Percentiles rank a stretch among this genome's conserved stretches.
phyloP scores from a whole-genome alignment of 129 eudicot species.

The Pseudognaphalium luteoalbum region DNA sequence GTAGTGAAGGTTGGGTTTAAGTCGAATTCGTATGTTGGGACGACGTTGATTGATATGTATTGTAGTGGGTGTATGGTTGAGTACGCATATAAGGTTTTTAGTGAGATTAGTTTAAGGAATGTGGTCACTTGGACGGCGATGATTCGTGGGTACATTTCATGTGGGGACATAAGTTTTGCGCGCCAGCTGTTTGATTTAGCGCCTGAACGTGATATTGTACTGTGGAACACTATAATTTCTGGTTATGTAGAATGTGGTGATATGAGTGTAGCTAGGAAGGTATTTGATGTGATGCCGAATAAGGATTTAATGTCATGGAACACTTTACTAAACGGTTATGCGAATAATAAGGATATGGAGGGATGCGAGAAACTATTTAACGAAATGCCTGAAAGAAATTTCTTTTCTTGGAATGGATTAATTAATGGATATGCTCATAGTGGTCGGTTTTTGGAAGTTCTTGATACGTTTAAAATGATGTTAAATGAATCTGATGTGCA shows the following conservation, averaged over 20 bases:
- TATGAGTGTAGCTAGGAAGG: constrained; percentile 54
- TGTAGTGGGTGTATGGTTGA: constrained; percentile 44
- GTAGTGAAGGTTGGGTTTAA: constrained; percentile 59
- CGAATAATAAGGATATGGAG: constrained; percentile 59
- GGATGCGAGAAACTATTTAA: constrained; percentile 58
- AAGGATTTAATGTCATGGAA: constrained; percentile 76
- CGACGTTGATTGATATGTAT: constrained; percentile 69
- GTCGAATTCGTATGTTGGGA: constrained; percentile 64
- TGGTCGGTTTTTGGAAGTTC: constrained; percentile 44
- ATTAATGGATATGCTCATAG: constrained; percentile 65
- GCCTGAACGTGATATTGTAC: constrained; percentile 67
- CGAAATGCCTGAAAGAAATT: constrained; percentile 61
- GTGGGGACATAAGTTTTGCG: constrained; percentile 42
- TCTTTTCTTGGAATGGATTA: constrained; percentile 79
- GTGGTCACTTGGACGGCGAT: constrained; percentile 77
- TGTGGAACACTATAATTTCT: constrained; percentile 78
- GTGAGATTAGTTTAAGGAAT: constrained; percentile 63
- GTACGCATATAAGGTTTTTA: constrained; percentile 49
- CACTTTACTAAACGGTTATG: constrained; percentile 68
- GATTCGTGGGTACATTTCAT: constrained; percentile 50
- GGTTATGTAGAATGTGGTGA: constrained; percentile 55
- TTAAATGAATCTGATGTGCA: constrained; percentile 53
- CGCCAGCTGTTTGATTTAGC: constrained; percentile 61
- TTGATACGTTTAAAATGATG: constrained; percentile 61
- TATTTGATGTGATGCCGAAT: constrained; percentile 60